These are phyloP conservation scores for Exophiala sp. DNA, from an alignment of 2,329 filamentous ascomycete genomes.

Conservation along the genomic window DNA sequence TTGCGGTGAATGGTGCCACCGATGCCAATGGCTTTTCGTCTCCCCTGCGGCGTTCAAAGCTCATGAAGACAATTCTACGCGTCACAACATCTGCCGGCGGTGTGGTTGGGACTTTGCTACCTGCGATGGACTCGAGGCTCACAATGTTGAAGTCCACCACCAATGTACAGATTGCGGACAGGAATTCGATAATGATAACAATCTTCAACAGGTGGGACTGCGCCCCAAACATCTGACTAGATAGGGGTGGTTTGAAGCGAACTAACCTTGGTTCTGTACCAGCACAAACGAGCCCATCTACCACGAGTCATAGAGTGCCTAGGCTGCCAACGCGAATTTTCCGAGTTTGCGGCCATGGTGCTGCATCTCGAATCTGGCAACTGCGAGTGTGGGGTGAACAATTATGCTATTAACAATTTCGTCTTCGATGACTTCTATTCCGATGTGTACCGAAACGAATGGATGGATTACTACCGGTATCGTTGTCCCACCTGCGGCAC, in stretches of 20 bases:
- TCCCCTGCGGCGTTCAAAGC: conserved; percentile 1
- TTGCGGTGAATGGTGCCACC: conserved; percentile 18
- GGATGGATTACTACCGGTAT: conserved; percentile 9
- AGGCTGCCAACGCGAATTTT: conserved; percentile 26
- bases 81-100: conserved; percentile 10
- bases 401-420: conserved; percentile 12
- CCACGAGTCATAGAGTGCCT: conserved; percentile 20
- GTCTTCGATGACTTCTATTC: conserved; percentile 7
- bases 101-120: conserved; percentile 5
- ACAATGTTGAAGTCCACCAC: conserved; percentile 17
- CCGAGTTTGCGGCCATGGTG: conserved; percentile 28
- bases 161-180: conserved; percentile 17
- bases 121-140: conserved; percentile 4
- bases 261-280: neutral
- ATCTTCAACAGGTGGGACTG: conserved; percentile 21
- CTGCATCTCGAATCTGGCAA: conserved; percentile 30
- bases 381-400: conserved; percentile 17
- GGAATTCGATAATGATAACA: conserved; percentile 20
- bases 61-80: conserved; percentile 9
- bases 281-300: conserved; percentile 27
- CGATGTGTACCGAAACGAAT: neutral
- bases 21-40: conserved; percentile 19
- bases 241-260: neutral
- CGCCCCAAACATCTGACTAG: neutral
- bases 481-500: conserved; percentile 22